phyloP scores from a whole-genome alignment of 2,329 filamentous ascomycete genomes.

The Fusarium tricinctum region DNA sequence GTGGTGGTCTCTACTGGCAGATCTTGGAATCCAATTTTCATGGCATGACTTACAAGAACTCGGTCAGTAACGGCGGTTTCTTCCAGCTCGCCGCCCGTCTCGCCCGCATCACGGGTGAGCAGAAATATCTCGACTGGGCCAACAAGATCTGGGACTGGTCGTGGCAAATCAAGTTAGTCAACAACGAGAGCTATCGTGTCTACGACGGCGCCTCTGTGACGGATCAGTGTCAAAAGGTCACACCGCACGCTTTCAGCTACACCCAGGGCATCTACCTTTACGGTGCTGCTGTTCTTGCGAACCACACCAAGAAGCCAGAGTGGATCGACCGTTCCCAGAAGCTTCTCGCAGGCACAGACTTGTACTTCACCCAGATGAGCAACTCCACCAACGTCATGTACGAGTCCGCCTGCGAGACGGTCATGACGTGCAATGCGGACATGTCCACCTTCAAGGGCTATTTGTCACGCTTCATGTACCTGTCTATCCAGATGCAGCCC shows the following conservation, averaged over 20 bases:
- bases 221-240: conserved; percentile 67
- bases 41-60: conserved; percentile 87
- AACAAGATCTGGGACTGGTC: conserved; percentile 77
- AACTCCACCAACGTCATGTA: conserved; percentile 73
- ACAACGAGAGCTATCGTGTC: conserved; percentile 64
- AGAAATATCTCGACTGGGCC: conserved; percentile 77
- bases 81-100: conserved; percentile 85
- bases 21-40: conserved; percentile 80
- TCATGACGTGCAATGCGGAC: conserved; percentile 70
- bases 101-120: conserved; percentile 76
- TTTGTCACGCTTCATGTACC: conserved; percentile 74
- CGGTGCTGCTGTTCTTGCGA: conserved; percentile 74
- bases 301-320: conserved; percentile 65
- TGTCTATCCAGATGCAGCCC: conserved; percentile 69
- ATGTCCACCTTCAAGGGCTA: conserved; percentile 79
- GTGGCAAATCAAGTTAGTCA: conserved; percentile 68
- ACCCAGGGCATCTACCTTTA: conserved; percentile 75
- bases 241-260: conserved; percentile 74
- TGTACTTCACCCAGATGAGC: conserved; percentile 67
- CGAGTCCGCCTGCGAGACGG: conserved; percentile 75
- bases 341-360: conserved; percentile 65
- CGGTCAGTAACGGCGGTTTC: conserved; percentile 84
- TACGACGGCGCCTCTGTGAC: conserved; percentile 71
- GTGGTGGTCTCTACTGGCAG: conserved; percentile 84
- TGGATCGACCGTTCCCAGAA: conserved; percentile 69